phyloP scores from a whole-genome alignment of 805 yeast species.

The Scheffersomyces amazonensis region DNA sequence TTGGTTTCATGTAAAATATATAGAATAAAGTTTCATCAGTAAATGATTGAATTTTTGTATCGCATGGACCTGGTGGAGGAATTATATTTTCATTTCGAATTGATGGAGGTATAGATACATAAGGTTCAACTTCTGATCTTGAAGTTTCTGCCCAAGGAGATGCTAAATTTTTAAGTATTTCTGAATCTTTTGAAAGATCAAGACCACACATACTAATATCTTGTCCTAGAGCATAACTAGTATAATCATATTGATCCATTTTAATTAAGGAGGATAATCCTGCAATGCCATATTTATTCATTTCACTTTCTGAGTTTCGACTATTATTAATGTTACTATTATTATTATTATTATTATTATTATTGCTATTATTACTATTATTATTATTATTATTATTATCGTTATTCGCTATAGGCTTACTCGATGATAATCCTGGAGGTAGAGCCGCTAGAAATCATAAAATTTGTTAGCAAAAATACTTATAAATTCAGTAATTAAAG shows the following conservation, averaged over 20 bases:
- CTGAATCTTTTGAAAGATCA: slow-evolving; percentile 47
- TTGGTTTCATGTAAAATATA: slow-evolving; percentile 89
- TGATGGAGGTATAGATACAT: slow-evolving; percentile 58
- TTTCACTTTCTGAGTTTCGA: slow-evolving; percentile 39
- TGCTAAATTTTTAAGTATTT: slow-evolving; percentile 64
- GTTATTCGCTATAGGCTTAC: slow-evolving; percentile 1
- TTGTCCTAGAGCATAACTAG: slow-evolving; percentile 69
- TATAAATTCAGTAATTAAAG: too few relatives aligned
- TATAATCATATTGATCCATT: slow-evolving; percentile 61
- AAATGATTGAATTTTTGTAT: slow-evolving; percentile 55
- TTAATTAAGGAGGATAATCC: slow-evolving; percentile 60
- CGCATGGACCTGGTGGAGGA: slow-evolving; percentile 43
- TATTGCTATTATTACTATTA: too few relatives aligned
- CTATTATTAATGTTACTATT: too few relatives aligned
- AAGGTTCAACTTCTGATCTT: slow-evolving; percentile 86
- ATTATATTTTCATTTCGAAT: slow-evolving; percentile 29
- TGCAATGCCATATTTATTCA: slow-evolving; percentile 64
- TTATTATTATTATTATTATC: slow-evolving; percentile 3
- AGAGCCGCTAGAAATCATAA: slow-evolving; percentile 18
- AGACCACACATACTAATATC: slow-evolving; percentile 69
- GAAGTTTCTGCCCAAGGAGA: slow-evolving; percentile 97
- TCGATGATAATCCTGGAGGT: slow-evolving; percentile 24
- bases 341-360: too few relatives aligned
- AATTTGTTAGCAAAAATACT: too few relatives aligned
- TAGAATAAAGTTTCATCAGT: slow-evolving; percentile 92